Percentiles rank a stretch among this genome's conserved stretches.
These are phyloP conservation scores for Chlamydomonas incerta DNA, from an alignment of 139 green algal species.

Conservation along the genomic window DNA sequence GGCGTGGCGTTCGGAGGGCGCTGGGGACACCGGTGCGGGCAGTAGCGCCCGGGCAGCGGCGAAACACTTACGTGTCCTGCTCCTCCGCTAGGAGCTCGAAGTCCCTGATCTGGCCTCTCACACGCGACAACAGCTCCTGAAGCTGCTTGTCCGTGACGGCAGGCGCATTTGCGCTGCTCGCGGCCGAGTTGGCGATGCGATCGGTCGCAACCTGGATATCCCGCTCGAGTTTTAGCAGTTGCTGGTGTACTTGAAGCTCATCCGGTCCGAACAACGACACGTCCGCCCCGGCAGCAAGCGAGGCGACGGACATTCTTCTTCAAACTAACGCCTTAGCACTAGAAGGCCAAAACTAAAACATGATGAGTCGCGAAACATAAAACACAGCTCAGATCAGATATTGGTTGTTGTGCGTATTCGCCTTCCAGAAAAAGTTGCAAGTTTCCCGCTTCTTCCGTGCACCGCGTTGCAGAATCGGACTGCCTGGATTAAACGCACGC, in stretches of 20 bases:
- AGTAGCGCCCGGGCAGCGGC: background rate
- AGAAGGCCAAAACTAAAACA: no score
- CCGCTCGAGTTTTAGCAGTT: slow-evolving; percentile 11
- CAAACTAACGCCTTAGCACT: no score
- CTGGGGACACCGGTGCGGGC: background rate
- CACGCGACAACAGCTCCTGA: slow-evolving; percentile 46
- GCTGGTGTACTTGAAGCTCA: background rate
- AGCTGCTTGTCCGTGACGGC: slow-evolving; percentile 36
- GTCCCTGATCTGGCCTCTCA: slow-evolving; percentile 66
- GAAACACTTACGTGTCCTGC: slow-evolving; percentile 76
- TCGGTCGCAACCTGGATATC: slow-evolving; percentile 11
- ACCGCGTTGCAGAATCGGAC: no score
- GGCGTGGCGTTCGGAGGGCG: no score
- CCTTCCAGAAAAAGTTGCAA: no score
- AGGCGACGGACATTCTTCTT: background rate
- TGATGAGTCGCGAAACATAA: no score
- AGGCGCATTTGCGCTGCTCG: background rate
- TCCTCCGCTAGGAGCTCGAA: slow-evolving; percentile 82
- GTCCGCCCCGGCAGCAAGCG: background rate
- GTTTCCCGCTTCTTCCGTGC: no score
- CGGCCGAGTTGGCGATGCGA: background rate
- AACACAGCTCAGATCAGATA: no score
- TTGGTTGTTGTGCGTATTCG: no score
- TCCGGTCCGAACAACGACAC: background rate
- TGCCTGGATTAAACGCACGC: no score